Conservation (phyloP, 805 yeast species). For the Nakazawaea ernobii region DNA sequence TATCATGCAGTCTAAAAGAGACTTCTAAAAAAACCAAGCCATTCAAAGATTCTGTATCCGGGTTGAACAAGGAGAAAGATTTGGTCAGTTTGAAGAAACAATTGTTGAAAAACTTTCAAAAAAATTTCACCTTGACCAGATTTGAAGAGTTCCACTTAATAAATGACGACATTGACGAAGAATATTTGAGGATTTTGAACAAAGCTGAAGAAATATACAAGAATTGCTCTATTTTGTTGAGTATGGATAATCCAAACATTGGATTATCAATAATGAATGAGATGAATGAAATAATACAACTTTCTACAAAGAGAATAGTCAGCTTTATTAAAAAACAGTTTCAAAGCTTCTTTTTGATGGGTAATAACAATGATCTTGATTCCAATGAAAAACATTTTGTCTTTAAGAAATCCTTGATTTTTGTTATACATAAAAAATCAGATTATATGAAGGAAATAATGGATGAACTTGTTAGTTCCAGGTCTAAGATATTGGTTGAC, state of each 20-base stretch:
- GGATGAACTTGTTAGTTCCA: conserved; percentile 56
- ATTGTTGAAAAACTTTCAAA: conserved; percentile 47
- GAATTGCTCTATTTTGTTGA: conserved; percentile 64
- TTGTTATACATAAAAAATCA: conserved; percentile 29
- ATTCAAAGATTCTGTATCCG: conserved; percentile 16
- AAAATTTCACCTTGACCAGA: conserved; percentile 62
- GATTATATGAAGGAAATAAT: conserved; percentile 55
- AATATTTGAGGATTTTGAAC: conserved; percentile 52
- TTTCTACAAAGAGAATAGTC: conserved; percentile 50
- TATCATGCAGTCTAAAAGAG: conserved; percentile 19
- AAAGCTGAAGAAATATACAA: conserved; percentile 62
- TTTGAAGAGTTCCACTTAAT: conserved; percentile 60
- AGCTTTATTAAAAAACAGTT: conserved; percentile 28
- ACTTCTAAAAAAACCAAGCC: conserved; percentile 19
- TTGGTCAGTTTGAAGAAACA: conserved; percentile 43
- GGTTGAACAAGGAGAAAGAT: conserved; percentile 26
- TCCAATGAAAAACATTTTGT: conserved; percentile 9
- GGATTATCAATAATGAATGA: conserved; percentile 63
- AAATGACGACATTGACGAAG: conserved; percentile 35
- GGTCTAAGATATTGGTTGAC: conserved; percentile 57
- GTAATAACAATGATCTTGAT: conserved; percentile 15
- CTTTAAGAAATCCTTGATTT: conserved; percentile 26
- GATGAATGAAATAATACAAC: conserved; percentile 44
- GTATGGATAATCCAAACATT: conserved; percentile 59
- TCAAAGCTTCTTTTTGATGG: conserved; percentile 10